Evolutionary conservation across 192 early-diverging fungal genomes (phyloP), one percentile per base, ranked within the genome.

Genomic region (Dispira parvispora): DNA sequence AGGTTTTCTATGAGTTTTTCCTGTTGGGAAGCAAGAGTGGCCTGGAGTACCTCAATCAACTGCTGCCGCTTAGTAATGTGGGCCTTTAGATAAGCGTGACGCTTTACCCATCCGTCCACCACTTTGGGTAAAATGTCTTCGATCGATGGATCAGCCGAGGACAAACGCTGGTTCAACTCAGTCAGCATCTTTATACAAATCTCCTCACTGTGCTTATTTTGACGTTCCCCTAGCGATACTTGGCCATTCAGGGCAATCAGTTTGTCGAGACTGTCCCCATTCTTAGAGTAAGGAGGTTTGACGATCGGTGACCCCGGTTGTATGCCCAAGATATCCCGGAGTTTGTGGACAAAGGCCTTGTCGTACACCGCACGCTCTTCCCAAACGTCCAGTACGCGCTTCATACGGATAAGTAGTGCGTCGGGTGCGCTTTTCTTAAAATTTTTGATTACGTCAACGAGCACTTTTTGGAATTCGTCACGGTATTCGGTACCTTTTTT

Each of bases 291-390:
- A 9, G 18, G 1, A 3, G 53, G 18, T 28, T 13, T 28, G 53
- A 26, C 12, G 3, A 1, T 28, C 20, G 53, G 25, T 28, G 20
- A 13, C 23, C 18, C 53, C 13, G 13, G 20, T 21, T 23, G 14
- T 14, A 21, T 55, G 28, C 25, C 25, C 25, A 55, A 38, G 16
- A 61, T 14, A 11, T 61, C 58, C 9, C 42, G 58, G 16, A 68
- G 47, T 26, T 65, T 32, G 8, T 43, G 9, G 45, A 68, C 47
- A 43, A 68, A 68, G 4, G 54, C 66, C 8, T n/a, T 43, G 21
- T 68, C 66, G 49, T 58, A 68, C 28, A 68, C 62, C 26, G 53
- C 32, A 21, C 66, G 46, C 46, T 68, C 55, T 16, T 68, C 64
- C 66, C 66, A 68, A 20, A 68, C 61, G 21, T 65, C 58, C 12